A percentile compares a stretch with the other conserved stretches of the same genome.
Conservation (phyloP, 1,139 yeast genomes). For the Lodderomyces oxycetoniae region DNA sequence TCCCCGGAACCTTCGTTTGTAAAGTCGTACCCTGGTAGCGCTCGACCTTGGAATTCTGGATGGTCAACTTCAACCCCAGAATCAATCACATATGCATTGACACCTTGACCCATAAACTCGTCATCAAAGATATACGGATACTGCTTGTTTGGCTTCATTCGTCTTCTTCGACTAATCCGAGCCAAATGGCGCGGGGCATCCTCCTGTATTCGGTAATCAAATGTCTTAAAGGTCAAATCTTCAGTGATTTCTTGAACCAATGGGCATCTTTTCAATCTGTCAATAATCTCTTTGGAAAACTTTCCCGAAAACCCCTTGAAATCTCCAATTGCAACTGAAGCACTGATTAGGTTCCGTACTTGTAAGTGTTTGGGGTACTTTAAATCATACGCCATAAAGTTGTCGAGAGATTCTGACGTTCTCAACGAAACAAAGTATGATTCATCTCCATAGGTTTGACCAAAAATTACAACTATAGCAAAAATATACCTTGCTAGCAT, state of each 20-base stretch:
- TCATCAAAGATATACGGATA: constrained; percentile 26
- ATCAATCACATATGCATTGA: constrained; percentile 76
- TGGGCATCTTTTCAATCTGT: constrained; percentile 44
- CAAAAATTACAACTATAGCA: no score
- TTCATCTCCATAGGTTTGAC: constrained; percentile 7
- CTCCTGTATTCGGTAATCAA: constrained; percentile 27
- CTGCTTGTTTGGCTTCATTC: constrained; percentile 20
- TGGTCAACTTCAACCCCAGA: constrained; percentile 62
- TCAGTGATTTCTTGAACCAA: constrained; percentile 56
- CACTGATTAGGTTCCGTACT: constrained; percentile 41
- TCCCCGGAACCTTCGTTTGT: constrained; percentile 62
- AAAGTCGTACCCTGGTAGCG: constrained; percentile 52
- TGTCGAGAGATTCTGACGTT: constrained; percentile 29
- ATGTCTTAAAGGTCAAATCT: constrained; percentile 50
- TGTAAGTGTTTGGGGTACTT: constrained; percentile 28
- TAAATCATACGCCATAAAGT: constrained; percentile 37
- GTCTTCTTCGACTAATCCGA: constrained; percentile 50
- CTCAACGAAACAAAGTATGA: constrained; percentile 26
- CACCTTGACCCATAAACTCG: constrained; percentile 32
- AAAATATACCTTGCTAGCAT: no score
- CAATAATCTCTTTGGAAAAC: constrained; percentile 45
- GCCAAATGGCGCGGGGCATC: constrained; percentile 70
- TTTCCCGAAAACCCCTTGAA: constrained; percentile 63
- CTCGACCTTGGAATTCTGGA: constrained; percentile 66
- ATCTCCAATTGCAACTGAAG: constrained; percentile 52